Conservation (phyloP, 2,329 filamentous ascomycete genomes). For the Onygenales sp. region DNA sequence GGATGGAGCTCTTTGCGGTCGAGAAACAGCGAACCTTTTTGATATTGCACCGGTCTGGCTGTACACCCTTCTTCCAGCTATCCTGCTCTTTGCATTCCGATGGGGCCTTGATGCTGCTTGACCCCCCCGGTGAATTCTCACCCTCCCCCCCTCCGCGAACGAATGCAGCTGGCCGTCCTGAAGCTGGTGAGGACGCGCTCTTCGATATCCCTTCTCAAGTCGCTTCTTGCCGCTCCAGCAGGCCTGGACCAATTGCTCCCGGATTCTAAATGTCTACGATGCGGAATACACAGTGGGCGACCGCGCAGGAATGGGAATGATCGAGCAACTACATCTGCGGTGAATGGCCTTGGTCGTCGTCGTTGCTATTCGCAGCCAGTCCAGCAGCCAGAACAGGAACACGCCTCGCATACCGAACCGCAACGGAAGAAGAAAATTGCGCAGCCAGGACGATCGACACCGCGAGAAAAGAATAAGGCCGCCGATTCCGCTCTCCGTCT, state of each 20-base stretch:
- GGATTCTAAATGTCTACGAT: constrained; percentile 20
- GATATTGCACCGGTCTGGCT: no score
- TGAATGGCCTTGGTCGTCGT: background rate
- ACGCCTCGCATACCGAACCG: no score
- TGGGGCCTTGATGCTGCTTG: no score
- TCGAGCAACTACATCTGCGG: background rate
- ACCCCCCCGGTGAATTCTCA: background rate
- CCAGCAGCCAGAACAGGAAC: no score
- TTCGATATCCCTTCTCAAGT: constrained; percentile 28
- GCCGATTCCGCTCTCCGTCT: background rate
- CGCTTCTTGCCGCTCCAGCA: constrained; percentile 20
- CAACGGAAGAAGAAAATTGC: no score
- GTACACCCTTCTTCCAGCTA: background rate
- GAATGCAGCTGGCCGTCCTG: constrained; percentile 35
- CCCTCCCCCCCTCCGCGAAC: background rate
- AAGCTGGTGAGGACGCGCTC: constrained; percentile 34
- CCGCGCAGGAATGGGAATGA: background rate
- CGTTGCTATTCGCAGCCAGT: no score
- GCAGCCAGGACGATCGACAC: background rate
- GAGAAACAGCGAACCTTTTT: no score
- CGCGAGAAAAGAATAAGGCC: background rate
- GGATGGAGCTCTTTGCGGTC: no score
- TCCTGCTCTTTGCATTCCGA: background rate
- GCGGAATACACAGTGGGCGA: constrained; percentile 14
- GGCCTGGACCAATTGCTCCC: constrained; percentile 25